phyloP scores from a whole-genome alignment of 2,329 filamentous ascomycete species.

The Pyrenophora seminiperda region DNA sequence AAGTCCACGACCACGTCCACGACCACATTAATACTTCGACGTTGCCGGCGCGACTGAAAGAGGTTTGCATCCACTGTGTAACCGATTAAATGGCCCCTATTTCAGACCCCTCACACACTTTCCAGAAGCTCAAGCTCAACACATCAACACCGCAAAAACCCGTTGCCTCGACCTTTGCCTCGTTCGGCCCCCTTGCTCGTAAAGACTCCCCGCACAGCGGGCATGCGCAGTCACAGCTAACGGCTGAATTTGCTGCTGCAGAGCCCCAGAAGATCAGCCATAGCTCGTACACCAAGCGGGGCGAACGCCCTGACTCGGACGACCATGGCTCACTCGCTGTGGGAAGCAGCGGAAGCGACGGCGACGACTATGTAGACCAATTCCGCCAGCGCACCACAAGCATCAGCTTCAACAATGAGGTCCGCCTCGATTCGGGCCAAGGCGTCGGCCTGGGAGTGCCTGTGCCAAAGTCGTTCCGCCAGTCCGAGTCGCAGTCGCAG shows the following conservation, averaged over 20 bases:
- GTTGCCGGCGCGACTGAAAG: constrained; percentile 23
- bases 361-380: constrained; percentile 33
- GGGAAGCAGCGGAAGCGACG: constrained; percentile 34
- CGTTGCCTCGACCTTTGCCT: constrained; percentile 41
- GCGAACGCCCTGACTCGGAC: constrained; percentile 22
- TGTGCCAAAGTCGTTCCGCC: constrained; percentile 39
- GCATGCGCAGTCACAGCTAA: constrained; percentile 29
- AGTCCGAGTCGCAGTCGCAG: constrained; percentile 12
- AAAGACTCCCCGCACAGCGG: constrained; percentile 33
- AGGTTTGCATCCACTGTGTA: constrained; percentile 45
- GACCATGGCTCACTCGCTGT: constrained; percentile 27
- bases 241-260: constrained; percentile 25
- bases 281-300: constrained; percentile 24
- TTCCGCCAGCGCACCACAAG: constrained; percentile 46
- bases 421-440: constrained; percentile 49
- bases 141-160: constrained; percentile 44
- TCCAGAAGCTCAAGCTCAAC: constrained; percentile 51
- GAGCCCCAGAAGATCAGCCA: constrained; percentile 25
- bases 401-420: constrained; percentile 50
- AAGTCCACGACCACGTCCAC: too few species aligned
- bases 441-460: constrained; percentile 47
- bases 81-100: constrained; percentile 47
- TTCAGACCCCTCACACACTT: constrained; percentile 47
- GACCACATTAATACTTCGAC: constrained; percentile 36
- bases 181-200: constrained; percentile 46